Conservation (phyloP, 495 filamentous ascomycete species). For the Acidomyces sp. region DNA sequence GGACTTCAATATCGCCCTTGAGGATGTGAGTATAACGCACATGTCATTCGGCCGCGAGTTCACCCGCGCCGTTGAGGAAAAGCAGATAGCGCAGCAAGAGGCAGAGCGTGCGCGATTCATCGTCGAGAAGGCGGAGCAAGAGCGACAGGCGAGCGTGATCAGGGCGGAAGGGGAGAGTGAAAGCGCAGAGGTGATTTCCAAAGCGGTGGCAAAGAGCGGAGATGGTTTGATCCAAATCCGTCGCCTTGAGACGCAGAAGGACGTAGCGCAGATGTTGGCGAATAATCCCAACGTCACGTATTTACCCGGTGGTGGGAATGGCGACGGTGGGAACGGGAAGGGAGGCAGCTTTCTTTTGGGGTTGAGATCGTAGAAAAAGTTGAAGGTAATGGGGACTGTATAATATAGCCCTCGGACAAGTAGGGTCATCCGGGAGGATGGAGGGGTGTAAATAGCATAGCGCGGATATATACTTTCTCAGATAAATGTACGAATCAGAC, state of each 20-base stretch:
- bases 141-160: constrained; percentile 96
- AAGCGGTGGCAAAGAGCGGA: constrained; percentile 80
- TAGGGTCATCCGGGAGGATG: too few relatives aligned
- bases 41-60: constrained; percentile 99
- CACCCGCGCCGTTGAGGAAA: constrained; percentile 96
- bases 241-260: constrained; percentile 90
- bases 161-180: constrained; percentile 94
- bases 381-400: too few relatives aligned
- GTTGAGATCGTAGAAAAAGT: constrained; percentile 38
- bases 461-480: too few relatives aligned
- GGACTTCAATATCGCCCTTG: constrained; percentile 98
- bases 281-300: constrained; percentile 94
- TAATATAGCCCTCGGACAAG: too few relatives aligned
- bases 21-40: constrained; percentile 98
- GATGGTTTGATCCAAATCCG: constrained; percentile 90
- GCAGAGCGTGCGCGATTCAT: constrained; percentile 95
- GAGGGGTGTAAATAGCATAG: too few relatives aligned
- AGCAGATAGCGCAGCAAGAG: constrained; percentile 99
- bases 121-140: constrained; percentile 97
- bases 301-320: constrained; percentile 57
- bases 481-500: too few relatives aligned
- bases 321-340: constrained; percentile 38
- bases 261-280: constrained; percentile 84
- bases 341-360: constrained; percentile 51
- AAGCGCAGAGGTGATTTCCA: constrained; percentile 85